A percentile compares a stretch with the other conserved stretches of the same genome.
phyloP scores from a whole-genome alignment of 2,329 filamentous ascomycete genomes.

The Arthrobotrys entomopaga region DNA sequence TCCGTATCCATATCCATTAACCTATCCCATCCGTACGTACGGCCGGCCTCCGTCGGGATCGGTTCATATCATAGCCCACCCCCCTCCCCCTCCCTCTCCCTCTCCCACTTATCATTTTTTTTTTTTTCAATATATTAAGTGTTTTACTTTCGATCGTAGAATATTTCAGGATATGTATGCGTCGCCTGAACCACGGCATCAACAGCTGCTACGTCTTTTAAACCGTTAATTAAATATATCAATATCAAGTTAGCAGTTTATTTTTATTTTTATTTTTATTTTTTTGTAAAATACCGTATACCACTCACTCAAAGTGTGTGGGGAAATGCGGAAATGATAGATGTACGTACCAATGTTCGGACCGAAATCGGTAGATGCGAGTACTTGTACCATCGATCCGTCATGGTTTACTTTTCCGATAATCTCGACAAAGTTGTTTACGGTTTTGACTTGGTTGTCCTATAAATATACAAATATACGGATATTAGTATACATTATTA shows the following conservation, averaged over 20 bases:
- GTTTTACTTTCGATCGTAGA: conserved; percentile 68
- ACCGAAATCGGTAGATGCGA: conserved; percentile 77
- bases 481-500: conserved; percentile 21
- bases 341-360: conserved; percentile 59
- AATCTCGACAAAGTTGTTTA: conserved; percentile 77
- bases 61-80: too few species aligned
- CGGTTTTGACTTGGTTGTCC: conserved; percentile 65
- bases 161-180: conserved; percentile 82
- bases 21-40: too few species aligned
- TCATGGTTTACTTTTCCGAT: conserved; percentile 83
- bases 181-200: conserved; percentile 85
- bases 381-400: conserved; percentile 74
- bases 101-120: background rate
- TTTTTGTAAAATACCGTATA: too few species aligned
- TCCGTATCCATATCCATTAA: too few species aligned
- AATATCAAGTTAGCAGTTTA: too few species aligned
- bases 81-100: background rate
- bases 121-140: background rate
- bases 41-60: too few species aligned
- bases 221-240: too few species aligned
- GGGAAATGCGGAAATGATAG: too few species aligned
- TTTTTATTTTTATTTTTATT: too few species aligned
- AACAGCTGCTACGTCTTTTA: conserved; percentile 77
- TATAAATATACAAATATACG: conserved; percentile 68
- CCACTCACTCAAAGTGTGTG: too few species aligned